Evolutionary conservation across 1,284 basidiomycete species (phyloP).

Genomic region (Macrocybe sp.): DNA sequence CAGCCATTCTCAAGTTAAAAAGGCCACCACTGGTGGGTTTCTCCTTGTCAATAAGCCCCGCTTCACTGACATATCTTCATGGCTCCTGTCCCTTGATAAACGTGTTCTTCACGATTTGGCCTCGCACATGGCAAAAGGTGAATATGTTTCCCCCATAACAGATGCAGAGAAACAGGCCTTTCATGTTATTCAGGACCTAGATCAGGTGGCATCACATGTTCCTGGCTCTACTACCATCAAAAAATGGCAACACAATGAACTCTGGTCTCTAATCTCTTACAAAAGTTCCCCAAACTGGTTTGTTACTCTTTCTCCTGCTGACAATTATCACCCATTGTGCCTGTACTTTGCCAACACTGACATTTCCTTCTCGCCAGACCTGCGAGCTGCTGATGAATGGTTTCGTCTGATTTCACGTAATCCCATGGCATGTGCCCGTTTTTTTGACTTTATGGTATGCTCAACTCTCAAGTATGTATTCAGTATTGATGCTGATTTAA

Average conservation of each 20-base stretch:
- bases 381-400: conserved; percentile 6
- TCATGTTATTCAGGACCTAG: conserved; percentile 28
- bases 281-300: conserved; percentile 31
- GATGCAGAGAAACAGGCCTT: conserved; percentile 31
- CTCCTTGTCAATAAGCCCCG: conserved; percentile 20
- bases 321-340: conserved; percentile 24
- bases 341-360: conserved; percentile 23
- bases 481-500: conserved; percentile 13
- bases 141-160: conserved; percentile 21
- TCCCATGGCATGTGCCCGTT: conserved; percentile 25
- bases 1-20: conserved; percentile 34
- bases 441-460: conserved; percentile 25
- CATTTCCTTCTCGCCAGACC: conserved; percentile 11
- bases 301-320: conserved; percentile 31
- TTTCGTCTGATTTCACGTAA: conserved; percentile 19
- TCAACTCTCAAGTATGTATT: conserved; percentile 28
- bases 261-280: conserved; percentile 27
- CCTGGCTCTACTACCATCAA: conserved; percentile 26
- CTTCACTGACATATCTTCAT: conserved; percentile 21
- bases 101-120: conserved; percentile 18
- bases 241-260: conserved; percentile 32
- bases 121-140: conserved; percentile 16
- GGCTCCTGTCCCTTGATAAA: conserved; percentile 21
- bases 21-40: conserved; percentile 21
- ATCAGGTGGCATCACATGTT: conserved; percentile 27